Evolutionary conservation across 345 rosid species (phyloP), one percentile per base, ranked within the genome.

Genomic region (Citrus trifoliata): DNA sequence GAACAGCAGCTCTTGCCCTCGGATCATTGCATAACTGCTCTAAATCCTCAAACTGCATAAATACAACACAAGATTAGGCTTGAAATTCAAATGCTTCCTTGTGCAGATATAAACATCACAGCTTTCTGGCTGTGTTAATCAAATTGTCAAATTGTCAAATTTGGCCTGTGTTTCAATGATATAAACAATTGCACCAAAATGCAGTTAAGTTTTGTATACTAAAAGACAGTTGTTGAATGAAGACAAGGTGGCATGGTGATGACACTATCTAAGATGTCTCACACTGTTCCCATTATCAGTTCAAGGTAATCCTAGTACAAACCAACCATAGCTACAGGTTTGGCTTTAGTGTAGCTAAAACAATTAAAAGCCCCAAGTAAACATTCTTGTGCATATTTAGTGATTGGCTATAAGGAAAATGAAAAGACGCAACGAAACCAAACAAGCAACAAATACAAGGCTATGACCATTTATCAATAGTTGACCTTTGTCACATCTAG

Each of bases 11-110:
- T 75, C 87, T 82, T 33, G 83, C 90, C 83, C 86, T 88, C 61
- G 86, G 89, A 81, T 93, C 90, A 48, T 85, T 85, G 88, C 97
- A 92, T 69, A 93, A 75, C 78, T 89, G 88, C 77, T 76, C 88
- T 72, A 93, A 82, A 87, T 85, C 75, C 81, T 91, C 92, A 62
- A 85, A 82, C 98, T 93, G 85, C 78, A 82, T 4, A 78, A 48
- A 77, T 56, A 74, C 48, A 76, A 58, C 70, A 27, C 9, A 79
- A 22, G 22, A 27, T 38, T 59, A 79, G 76, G 71, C 37, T 72
- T 16, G 25, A n/a, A 80, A 42, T 35, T 73, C 28, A 62, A 64
- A 71, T 38, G 46, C 55, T 28, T 9, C 32, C 8, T 70, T 27
- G 40, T 24, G 13, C 25, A 14, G 10, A 16, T 56, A 5, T 19